Evolutionary conservation across 164 flowering plant genomes (phyloP).

Genomic region (Vitis rotundifolia): DNA sequence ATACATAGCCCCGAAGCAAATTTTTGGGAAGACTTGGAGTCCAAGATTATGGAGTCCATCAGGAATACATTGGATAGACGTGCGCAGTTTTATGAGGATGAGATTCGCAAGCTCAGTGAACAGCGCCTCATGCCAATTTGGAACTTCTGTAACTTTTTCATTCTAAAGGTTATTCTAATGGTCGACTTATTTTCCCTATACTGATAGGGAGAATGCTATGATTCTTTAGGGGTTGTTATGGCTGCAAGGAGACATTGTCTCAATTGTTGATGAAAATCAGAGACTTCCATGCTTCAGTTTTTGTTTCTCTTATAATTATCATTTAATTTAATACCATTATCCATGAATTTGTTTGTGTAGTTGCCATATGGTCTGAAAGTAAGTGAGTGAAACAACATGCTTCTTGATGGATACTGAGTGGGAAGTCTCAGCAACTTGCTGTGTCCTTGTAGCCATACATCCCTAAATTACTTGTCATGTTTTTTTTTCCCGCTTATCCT

Average conservation of each 20-base stretch:
- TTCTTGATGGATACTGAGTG: neutral
- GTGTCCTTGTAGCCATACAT: constrained; percentile 4
- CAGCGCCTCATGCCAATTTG: constrained; percentile 92
- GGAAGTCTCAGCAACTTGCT: neutral
- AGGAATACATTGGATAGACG: constrained; percentile 92
- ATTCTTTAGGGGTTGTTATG: neutral
- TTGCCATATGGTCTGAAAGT: neutral
- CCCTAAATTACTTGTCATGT: neutral
- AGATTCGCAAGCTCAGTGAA: constrained; percentile 94
- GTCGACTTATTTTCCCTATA: no score
- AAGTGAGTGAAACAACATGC: neutral
- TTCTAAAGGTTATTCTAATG: constrained; percentile 66
- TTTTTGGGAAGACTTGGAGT: constrained; percentile 95
- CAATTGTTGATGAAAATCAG: no score
- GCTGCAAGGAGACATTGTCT: no score
- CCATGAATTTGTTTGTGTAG: neutral
- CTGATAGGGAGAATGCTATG: neutral
- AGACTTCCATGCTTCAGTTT: neutral
- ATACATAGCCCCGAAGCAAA: constrained; percentile 74
- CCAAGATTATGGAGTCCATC: constrained; percentile 78
- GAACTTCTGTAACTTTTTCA: constrained; percentile 96
- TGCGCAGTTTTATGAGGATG: constrained; percentile 95
- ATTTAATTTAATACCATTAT: neutral
- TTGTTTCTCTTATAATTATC: neutral
- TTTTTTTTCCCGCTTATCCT: neutral